Evolutionary conservation across 225 moss, liverwort and hornwort species (phyloP), one percentile per base, ranked within the genome.

Genomic region (Anthoceros angustus): DNA sequence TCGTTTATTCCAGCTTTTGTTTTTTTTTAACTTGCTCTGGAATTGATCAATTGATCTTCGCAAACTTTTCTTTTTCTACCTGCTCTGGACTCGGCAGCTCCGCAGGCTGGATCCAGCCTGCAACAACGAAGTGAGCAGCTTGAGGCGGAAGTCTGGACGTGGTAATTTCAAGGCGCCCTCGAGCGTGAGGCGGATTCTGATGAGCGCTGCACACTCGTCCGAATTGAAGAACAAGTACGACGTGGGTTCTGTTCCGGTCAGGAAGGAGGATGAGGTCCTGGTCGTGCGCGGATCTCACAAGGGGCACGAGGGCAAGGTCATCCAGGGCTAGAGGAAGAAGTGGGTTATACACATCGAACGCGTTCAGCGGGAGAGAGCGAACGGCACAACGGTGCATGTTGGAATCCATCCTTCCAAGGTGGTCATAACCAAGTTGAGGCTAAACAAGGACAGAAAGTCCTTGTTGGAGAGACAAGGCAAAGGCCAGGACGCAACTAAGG

Each of bases 391-490:
- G 38, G 89, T 93, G 21, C 85, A 89, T 70, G 89, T 89, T 9
- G 89, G 89, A 12, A 93, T 93, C 41, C 89, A 93, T 71, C 79
- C 89, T 14, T 89, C 87, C 8, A 93, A 93, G 82, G 89, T 89
- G 42, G 85, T 93, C 64, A 86, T 93, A 42, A 93, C 89, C 38
- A 93, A 93, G 79, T 76, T 89, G 62, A 93, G 87, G 77, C 67
- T 93, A 0, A 89, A 93, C 72, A 89, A 93, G 84, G 93, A 93
- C 43, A 83, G 93, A 5, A 93, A 89, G 78, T 70, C 93, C 64
- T 83, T 93, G 8, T 79, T 93, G 23, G 89, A 93, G 64, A 89
- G 89, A 82, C 89, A 89, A 76, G 93, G 89, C 40, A 93, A 93
- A 80, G 89, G 89, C 24, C 85, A 87, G 69, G 67, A 78, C 61